These are phyloP conservation scores for Fagus crenata DNA, from an alignment of 306 rosid genomes.

Conservation along the genomic window DNA sequence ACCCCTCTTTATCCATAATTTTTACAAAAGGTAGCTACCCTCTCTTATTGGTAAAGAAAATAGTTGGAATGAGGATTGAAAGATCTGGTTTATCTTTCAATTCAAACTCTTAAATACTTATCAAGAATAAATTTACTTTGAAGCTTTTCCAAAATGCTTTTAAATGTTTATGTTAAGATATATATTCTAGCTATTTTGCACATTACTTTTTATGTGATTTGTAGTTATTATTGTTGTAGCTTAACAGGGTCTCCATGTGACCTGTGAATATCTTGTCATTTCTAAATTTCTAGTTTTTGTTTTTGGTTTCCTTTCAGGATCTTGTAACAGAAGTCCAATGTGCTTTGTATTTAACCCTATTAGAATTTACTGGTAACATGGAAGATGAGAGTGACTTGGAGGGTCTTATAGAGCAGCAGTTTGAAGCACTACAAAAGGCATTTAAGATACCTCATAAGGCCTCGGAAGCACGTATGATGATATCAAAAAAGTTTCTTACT, in stretches of 20 bases:
- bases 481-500: constrained; percentile 80
- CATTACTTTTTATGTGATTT: neutral
- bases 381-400: constrained; percentile 30
- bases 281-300: constrained; percentile 4
- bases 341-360: constrained; percentile 52
- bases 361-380: constrained; percentile 44
- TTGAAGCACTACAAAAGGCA: constrained; percentile 72
- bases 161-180: neutral
- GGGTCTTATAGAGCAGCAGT: constrained; percentile 68
- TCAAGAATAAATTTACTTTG: no score
- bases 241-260: neutral
- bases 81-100: no score
- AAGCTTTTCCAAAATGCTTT: neutral
- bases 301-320: constrained; percentile 33
- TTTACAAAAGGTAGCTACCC: no score
- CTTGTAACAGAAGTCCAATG: constrained; percentile 66
- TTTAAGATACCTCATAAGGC: constrained; percentile 73
- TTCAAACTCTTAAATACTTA: no score
- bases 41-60: no score
- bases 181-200: neutral
- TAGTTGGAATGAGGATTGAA: no score
- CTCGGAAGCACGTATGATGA: constrained; percentile 78
- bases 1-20: no score
- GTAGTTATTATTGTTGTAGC: neutral
- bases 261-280: neutral